phyloP scores from a whole-genome alignment of 2,329 filamentous ascomycete species.

The Zalaria obscura region DNA sequence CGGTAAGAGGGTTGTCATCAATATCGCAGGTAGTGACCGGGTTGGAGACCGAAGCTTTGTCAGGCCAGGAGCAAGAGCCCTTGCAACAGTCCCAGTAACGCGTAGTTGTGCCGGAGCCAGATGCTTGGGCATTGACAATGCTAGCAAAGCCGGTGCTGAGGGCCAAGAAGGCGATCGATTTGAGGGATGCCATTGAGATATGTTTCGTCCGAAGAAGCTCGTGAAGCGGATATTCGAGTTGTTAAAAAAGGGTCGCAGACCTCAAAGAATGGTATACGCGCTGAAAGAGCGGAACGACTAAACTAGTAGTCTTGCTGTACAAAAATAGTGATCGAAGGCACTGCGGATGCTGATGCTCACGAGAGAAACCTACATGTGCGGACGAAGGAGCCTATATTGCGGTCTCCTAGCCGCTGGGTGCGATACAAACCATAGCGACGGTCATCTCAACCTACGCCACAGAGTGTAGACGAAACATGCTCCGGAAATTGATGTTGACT shows the following conservation, averaged over 20 bases:
- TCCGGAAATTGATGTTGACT: no score
- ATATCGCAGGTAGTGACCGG: constrained; percentile 42
- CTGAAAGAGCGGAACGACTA: background rate
- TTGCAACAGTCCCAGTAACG: constrained; percentile 54
- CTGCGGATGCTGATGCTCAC: background rate
- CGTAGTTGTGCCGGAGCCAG: constrained; percentile 19
- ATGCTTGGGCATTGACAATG: constrained; percentile 10
- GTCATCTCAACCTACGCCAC: no score
- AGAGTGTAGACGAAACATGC: no score
- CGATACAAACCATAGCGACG: no score
- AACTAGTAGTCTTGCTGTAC: background rate
- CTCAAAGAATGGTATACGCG: background rate
- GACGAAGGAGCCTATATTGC: no score
- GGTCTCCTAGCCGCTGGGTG: no score
- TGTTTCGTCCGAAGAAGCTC: background rate
- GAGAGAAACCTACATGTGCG: background rate
- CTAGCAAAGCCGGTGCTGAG: constrained; percentile 11
- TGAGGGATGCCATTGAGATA: constrained; percentile 7
- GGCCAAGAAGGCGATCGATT: constrained; percentile 10
- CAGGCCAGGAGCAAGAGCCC: constrained; percentile 47
- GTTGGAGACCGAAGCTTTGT: constrained; percentile 38
- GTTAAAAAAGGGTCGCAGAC: background rate
- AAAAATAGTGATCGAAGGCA: background rate
- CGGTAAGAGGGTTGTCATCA: constrained; percentile 39
- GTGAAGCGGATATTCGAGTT: background rate